Base-by-base conservation (phyloP, 148 eudicot genomes). In the Camellia japonica region DNA sequence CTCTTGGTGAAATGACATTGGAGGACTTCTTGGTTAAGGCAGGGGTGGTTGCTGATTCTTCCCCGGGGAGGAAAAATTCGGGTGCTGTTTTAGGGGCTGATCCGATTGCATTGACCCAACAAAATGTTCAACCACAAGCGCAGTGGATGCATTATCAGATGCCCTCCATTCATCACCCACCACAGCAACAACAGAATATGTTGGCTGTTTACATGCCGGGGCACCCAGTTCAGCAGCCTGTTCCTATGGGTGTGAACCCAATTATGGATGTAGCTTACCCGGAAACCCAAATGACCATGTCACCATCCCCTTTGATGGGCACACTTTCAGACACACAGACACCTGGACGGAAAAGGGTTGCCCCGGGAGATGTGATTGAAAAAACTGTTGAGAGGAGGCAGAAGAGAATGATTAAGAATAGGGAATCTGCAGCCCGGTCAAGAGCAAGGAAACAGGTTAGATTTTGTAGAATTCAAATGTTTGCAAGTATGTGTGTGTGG, bases 341-440 rank as follows among this genome's bases (percentile, higher is more conserved):
- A 13, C 90, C 90, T 23, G 93, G 97, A 19, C 79, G 94, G 79
- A 93, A 96, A 85, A 87, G 98, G 88, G 82, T 80, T 82, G 90
- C 88, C 71, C 82, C 89, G 0, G 97, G 89, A n/a, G 94, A 86
- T 46, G 88, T 91, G 84, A 91, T 88, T 67, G 97, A 95, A 79
- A 95, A 86, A 85, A 92, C 93, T 10, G 99, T 93, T 63, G 97
- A 95, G 85, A 90, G 97, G 91, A 90, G 97, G 89, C 97, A 95
- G 80, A 95, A 95, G 84, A 89, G 99, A 78, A 95, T 95, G 99
- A 95, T 95, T 60, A 93, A 95, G 87, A 95, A 95, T 70, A 80
- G 99, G 77, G 99, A 95, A 88, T 95, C 99, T 59, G 99, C 99
- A 43, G 99, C 99, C 3, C 87, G 99, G 73, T 96, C 99, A 44